Conservation (phyloP, 2,329 filamentous ascomycete species). For the Phialocephala sp. region DNA sequence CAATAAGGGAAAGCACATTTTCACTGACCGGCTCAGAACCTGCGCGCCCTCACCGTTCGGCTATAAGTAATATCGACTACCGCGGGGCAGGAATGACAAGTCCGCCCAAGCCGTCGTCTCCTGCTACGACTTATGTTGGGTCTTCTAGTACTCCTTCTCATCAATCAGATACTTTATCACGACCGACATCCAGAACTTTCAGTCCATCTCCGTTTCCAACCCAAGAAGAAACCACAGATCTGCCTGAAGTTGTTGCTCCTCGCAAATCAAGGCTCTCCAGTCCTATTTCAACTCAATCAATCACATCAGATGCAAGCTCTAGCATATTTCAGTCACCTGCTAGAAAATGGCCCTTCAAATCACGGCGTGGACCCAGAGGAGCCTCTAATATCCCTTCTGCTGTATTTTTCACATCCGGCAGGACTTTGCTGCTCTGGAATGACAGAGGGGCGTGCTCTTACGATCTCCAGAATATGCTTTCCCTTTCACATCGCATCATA, state of each 20-base stretch:
- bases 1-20: background rate
- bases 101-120: constrained; percentile 11
- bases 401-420: constrained; percentile 22
- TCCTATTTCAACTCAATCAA: constrained; percentile 3
- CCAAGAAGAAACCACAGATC: constrained; percentile 13
- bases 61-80: constrained; percentile 14
- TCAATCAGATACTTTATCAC: constrained; percentile 9
- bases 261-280: constrained; percentile 3
- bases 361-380: constrained; percentile 9
- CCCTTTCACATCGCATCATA: constrained; percentile 8
- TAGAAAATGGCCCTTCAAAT: constrained; percentile 15
- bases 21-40: background rate
- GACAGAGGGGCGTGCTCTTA: constrained; percentile 20
- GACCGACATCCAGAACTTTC: constrained; percentile 11
- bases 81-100: constrained; percentile 4
- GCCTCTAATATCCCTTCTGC: constrained; percentile 16
- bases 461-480: constrained; percentile 17
- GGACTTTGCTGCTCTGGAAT: constrained; percentile 22
- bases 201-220: constrained; percentile 15
- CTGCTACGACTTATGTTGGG: constrained; percentile 13
- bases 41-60: background rate
- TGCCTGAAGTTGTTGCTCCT: constrained; percentile 21
- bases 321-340: constrained; percentile 10
- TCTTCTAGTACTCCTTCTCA: constrained; percentile 11
- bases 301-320: constrained; percentile 17